Base-by-base conservation (phyloP, 371 early-diverging fungal genomes). In the Apophysomyces elegans region DNA sequence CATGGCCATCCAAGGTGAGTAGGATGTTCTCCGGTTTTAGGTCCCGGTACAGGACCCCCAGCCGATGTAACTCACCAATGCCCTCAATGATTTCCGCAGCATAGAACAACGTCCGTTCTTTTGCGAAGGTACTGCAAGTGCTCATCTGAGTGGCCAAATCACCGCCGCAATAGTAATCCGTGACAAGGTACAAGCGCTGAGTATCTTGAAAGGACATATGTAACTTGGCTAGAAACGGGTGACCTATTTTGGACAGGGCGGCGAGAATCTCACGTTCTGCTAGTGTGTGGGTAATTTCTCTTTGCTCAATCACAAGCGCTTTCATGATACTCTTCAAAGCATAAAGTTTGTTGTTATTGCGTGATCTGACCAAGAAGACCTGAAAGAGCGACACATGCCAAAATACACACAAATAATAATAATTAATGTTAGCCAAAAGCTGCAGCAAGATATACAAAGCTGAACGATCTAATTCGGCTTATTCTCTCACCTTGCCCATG, bases 251-350 rank as follows among this genome's bases (percentile, higher is more conserved):
- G 2, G 80, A 72, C 26, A 86, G 62, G 9, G 79, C 78, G 2
- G 76, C 75, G 16, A 91, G 65, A 32, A 89, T 80, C 18, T 79
- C 78, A 32, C 79, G 71, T 63, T 83, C 80, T 32, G 75, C 72
- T 18, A 76, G 56, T 4, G 80, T 88, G 76, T 89, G 89, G 47
- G 94, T 94, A 38, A 96, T 90, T 72, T 97, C 97, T 78, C 96
- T 91, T 62, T 91, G 89, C 66, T 94, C 89, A 62, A 94, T 86
- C 47, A 98, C 92, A 58, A 90, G 90, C 63, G 94, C 93, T 79
- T 99, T 99, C 70, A 94, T 92, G 37, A 99, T 84, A 2, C 96
- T 95, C 79, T 99, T 99, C 65, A 99, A 87, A 2, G 99, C 99
- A 68, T 92, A 95, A 5, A 93, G 80, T 56, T 91, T 83, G 41